Base-by-base conservation (phyloP, 2,329 filamentous ascomycete genomes). In the Knufia fluminis region DNA sequence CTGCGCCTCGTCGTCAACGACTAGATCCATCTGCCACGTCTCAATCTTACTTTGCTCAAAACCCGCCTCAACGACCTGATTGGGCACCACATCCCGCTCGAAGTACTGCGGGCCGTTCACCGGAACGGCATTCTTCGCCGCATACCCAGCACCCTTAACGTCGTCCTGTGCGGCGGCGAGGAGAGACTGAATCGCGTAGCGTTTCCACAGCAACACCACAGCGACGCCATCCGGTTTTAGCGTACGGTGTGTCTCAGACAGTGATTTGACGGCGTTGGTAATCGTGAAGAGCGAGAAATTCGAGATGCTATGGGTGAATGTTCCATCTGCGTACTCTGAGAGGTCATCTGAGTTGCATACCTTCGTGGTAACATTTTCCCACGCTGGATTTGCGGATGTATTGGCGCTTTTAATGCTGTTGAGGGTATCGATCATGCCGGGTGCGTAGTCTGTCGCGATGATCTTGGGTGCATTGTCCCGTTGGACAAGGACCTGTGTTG, bases 171-270 rank as follows among this genome's bases (percentile, higher is more conserved):
- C 49, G 10, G 49, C 45, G 19, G 44, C 31, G 9, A 51, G 26
- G 10, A 51, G 17, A 20, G 33, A 19, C 26, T 23, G 22, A 4
- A 40, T 32, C 8, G 32, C 44, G 19, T 24, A 51, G 35, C 44
- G 44, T 16, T 48, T 47, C 49, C 49, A 51, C 3, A 35, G 28
- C 10, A 41, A 24, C 3, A 51, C 36, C 2, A 17, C 2, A 2
- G 49, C 35, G 3, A 17, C 52, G 1, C 71, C 72, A 1, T 71
- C 71, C 0, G 67, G 63, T 52, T 65, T 70, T 1, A 71, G 62
- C 3, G 74, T 68, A 0, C 72, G 22, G 36, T 47, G 48, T 52
- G 49, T 52, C 44, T 56, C 54, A 23, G 38, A 17, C 17, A 58
- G 49, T 28, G 45, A 49, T 26, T 40, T 32, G 48, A 49, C 48